Base-by-base conservation (phyloP, 306 rosid genomes). In the Erythrophleum fordii region DNA sequence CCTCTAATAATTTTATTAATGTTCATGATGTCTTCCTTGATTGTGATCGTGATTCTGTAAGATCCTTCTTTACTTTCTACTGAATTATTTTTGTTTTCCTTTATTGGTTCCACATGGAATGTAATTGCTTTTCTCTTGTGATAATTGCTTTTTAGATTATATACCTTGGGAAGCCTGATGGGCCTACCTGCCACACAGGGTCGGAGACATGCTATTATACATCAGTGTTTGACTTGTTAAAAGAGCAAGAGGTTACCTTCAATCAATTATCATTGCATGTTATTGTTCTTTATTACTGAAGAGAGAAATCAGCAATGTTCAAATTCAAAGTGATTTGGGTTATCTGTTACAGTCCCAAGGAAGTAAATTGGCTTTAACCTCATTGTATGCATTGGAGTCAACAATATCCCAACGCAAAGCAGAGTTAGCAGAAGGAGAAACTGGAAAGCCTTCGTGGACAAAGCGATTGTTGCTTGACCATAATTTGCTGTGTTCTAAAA, bases 181-280 rank as follows among this genome's bases (percentile, higher is more conserved):
- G 98, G 13, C 98, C 99, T 59, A 93, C 96, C 81, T 93, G 99
- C 81, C 98, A 95, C 86, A 95, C 96, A 0, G 99, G 98, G 39
- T 73, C 94, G 0, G 97, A 91, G 83, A 95, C 99, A 37, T 95
- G 97, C 85, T 89, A 92, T 78, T 91, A 90, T 83, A 95, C 90
- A 44, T 77, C 92, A 52, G 86, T 89, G 11, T 65, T 81, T 74
- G 95, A 89, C 82, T 84, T 83, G 61, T 77, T 84, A 78, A 87
- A 88, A 25, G 84, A 73, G 28, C 73, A 78, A 72, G 90, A 93
- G 98, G 97, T 95, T 72, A 37, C 80, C 75, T 39, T 67, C 52
- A 18, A 39, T 61, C 23, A 34, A 52, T 77, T 61, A 61, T 11
- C 44, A 68, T 22, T 37, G 35, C 53, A 61, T 71, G 48, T 69